A percentile compares a stretch with the other conserved stretches of the same genome.
These are phyloP conservation scores for Schizophyllum amplum DNA, from an alignment of 1,284 basidiomycete species.

Conservation along the genomic window DNA sequence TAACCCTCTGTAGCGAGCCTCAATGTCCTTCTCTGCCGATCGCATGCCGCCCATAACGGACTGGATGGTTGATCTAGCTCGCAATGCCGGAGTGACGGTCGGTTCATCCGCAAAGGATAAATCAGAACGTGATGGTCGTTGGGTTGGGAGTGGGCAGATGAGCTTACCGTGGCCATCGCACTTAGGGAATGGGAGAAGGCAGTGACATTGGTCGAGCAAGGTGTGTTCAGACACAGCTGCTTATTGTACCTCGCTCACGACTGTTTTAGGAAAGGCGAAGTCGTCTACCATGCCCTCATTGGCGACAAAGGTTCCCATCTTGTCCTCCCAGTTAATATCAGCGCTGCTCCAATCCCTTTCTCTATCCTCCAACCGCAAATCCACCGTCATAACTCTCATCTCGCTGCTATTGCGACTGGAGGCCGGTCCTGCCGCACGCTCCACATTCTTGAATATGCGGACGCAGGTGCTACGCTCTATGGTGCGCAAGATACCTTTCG, in stretches of 20 bases:
- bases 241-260: neutral
- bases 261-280: conserved; percentile 51
- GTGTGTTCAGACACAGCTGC: conserved; percentile 26
- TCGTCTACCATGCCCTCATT: conserved; percentile 46
- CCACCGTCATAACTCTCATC: conserved; percentile 65
- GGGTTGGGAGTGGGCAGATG: conserved; percentile 90
- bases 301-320: conserved; percentile 53
- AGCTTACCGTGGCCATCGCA: conserved; percentile 87
- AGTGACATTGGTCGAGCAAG: conserved; percentile 77
- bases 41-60: conserved; percentile 44
- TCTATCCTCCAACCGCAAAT: conserved; percentile 73
- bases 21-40: conserved; percentile 19
- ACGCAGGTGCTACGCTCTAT: conserved; percentile 69
- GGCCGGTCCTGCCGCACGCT: conserved; percentile 73
- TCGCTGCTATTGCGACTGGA: conserved; percentile 68
- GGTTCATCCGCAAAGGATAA: conserved; percentile 55
- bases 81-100: conserved; percentile 40
- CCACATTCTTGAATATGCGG: conserved; percentile 78
- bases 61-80: conserved; percentile 62
- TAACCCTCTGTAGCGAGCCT: conserved; percentile 24
- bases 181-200: conserved; percentile 86
- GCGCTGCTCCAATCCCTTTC: conserved; percentile 72
- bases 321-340: conserved; percentile 64
- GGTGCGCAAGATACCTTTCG: conserved; percentile 82
- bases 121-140: conserved; percentile 70